These are phyloP conservation scores for Syncephalastrum monosporum DNA, from an alignment of 371 early-diverging fungal genomes.

Conservation along the genomic window DNA sequence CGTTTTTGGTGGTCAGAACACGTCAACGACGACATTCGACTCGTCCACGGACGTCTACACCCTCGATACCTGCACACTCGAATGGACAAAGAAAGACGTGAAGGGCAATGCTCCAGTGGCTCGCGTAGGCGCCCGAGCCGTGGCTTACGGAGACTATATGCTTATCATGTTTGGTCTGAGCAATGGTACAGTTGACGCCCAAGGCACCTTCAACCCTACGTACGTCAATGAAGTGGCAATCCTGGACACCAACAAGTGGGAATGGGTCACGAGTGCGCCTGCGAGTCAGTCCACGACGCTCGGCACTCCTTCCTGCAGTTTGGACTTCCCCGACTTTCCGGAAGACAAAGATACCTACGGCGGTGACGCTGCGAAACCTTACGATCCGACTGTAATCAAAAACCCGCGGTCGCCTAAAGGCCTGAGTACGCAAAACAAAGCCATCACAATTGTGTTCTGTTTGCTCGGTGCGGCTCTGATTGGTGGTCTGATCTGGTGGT, in stretches of 20 bases:
- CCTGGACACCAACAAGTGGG: slow-evolving; percentile 37
- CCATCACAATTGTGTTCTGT: slow-evolving; percentile 32
- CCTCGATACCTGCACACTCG: slow-evolving; percentile 39
- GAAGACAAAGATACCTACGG: not conserved
- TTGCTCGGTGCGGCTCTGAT: slow-evolving; percentile 14
- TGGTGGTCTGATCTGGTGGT: slow-evolving; percentile 14
- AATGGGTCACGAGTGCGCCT: slow-evolving; percentile 31
- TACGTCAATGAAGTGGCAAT: slow-evolving; percentile 28
- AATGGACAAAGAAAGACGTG: slow-evolving; percentile 31
- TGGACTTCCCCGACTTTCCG: slow-evolving; percentile 17
- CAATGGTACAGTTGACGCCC: not conserved
- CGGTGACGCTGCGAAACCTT: slow-evolving; percentile 10
- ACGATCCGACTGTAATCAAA: slow-evolving; percentile 18
- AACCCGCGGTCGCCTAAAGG: slow-evolving; percentile 13
- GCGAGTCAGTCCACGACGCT: slow-evolving; percentile 4
- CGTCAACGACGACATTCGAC: slow-evolving; percentile 1
- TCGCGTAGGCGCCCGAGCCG: slow-evolving; percentile 33
- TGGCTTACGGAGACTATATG: slow-evolving; percentile 38
- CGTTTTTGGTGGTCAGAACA: slow-evolving; percentile 30
- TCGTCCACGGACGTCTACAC: slow-evolving; percentile 28
- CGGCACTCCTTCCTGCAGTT: slow-evolving; percentile 15
- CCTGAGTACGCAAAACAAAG: slow-evolving; percentile 22
- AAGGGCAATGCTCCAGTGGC: slow-evolving; percentile 25
- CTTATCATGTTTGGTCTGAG: slow-evolving; percentile 31
- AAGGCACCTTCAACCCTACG: not conserved